These are phyloP conservation scores for Wickerhamomyces bovis DNA, from an alignment of 805 yeast species.

Conservation along the genomic window DNA sequence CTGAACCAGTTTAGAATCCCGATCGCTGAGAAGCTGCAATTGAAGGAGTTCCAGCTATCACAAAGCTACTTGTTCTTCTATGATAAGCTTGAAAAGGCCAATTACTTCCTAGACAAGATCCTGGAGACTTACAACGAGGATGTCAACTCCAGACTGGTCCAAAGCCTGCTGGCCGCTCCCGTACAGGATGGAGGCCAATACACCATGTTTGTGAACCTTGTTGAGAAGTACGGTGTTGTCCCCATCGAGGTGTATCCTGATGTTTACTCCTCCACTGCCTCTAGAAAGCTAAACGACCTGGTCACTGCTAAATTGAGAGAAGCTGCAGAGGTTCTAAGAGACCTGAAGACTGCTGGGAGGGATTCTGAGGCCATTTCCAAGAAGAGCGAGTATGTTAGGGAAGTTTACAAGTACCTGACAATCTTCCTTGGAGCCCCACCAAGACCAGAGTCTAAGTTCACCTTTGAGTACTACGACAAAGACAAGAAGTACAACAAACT, in stretches of 20 bases:
- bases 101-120: slow-evolving; percentile 72
- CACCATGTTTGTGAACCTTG: slow-evolving; percentile 72
- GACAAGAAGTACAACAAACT: slow-evolving; percentile 46
- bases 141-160: slow-evolving; percentile 65
- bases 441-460: slow-evolving; percentile 55
- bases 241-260: slow-evolving; percentile 75
- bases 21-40: slow-evolving; percentile 54
- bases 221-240: slow-evolving; percentile 75
- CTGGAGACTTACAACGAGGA: slow-evolving; percentile 61
- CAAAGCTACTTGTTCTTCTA: slow-evolving; percentile 78
- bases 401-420: slow-evolving; percentile 58
- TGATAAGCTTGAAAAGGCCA: slow-evolving; percentile 82
- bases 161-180: slow-evolving; percentile 59
- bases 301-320: slow-evolving; percentile 70
- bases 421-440: slow-evolving; percentile 79
- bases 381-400: slow-evolving; percentile 42
- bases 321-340: slow-evolving; percentile 64
- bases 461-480: slow-evolving; percentile 74
- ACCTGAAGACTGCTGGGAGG: slow-evolving; percentile 8
- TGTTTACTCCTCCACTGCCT: slow-evolving; percentile 45
- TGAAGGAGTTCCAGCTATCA: slow-evolving; percentile 67
- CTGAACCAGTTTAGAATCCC: slow-evolving; percentile 64
- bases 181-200: slow-evolving; percentile 85
- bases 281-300: slow-evolving; percentile 48
- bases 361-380: slow-evolving; percentile 30